Evolutionary conservation across 495 filamentous ascomycete genomes (phyloP), one percentile per base, ranked within the genome.

Genomic region (Durotheca rogersii): DNA sequence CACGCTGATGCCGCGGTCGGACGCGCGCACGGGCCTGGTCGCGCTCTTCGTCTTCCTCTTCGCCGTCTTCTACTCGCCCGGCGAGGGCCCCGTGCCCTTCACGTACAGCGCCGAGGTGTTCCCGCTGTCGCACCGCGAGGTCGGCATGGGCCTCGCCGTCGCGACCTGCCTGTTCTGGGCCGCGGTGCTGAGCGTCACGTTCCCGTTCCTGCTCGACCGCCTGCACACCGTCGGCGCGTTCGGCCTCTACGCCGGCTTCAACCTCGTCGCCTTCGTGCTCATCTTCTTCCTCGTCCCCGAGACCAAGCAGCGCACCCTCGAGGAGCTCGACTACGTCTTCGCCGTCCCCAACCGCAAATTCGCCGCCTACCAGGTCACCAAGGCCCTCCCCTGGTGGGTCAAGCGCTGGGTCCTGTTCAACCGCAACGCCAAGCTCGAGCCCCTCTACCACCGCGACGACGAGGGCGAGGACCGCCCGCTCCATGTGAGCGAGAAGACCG

Each of bases 251-350:
- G 81, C 80, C 0, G 81, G 72, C 3, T 74, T 87, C 49, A 88
- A 87, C 53, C 31, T 84, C 0, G 62, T 83, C 0, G 83, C 83
- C 1, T 66, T 86, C 23, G 35, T 81, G 35, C 69, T 88, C 72
- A 86, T 88, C 58, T 87, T 87, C 67, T 72, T 87, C 10, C 78
- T 75, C 50, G 67, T 89, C 19, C 80, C 79, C 6, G 84, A 86
- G 70, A 86, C 83, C 6, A 86, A 86, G 71, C 78, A 84, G 69
- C 75, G 77, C 11, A 82, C 80, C 2, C 71, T 85, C 7, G 88
- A 94, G 67, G 89, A 94, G 63, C 73, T 94, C 29, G 88, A 94
- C 68, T 89, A 90, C 61, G 81, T 94, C 44, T 94, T 89, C 52
- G 85, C 81, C 6, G 85, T 89, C 9, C 84, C 84, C 0, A 85